Evolutionary conservation across 1,284 basidiomycete species (phyloP), one percentile per base, ranked within the genome.

Genomic region (Irpex sp.): DNA sequence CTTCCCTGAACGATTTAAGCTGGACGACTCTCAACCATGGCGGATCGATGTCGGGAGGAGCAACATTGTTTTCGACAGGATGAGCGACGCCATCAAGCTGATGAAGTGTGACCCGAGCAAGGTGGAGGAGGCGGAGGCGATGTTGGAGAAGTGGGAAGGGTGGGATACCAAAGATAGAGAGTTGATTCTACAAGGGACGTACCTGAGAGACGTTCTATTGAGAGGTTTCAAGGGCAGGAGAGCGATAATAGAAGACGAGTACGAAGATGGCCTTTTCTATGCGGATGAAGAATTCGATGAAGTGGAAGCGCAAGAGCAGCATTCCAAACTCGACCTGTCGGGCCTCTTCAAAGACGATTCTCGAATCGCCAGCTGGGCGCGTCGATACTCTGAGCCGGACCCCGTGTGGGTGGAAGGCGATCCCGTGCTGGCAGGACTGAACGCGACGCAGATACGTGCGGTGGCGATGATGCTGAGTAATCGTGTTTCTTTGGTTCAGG

Each of bases 401-500:
- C 92, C 94, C 0, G 69, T 95, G 31, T 76, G 79, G 0, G 76
- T 95, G 1, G 89, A 93, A 62, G 93, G 93, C 5, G 96, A 97
- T 75, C 95, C 95, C 0, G 75, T 81, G 1, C 74, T 97, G 0
- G 66, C 72, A 0, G 81, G 80, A 0, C 74, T 97, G 67, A 97
- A 97, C 72, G 72, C 75, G 8, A 91, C 89, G n/a, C 95, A 98
- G 75, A 82, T 85, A 60, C 80, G 86, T 62, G 96, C 96, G 0
- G 86, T 96, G 57, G 95, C 94, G 1, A 84, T 88, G 78, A 96
- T 97, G 91, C 82, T 58, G 15, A 26, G 87, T 5, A 84, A 94
- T 68, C 80, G 87, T 37, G 75, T 94, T 44, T 92, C 90, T 72
- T 80, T 97, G 21, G 86, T 97, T 19, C 96, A 97, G 77, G 96